phyloP scores from a whole-genome alignment of 1,139 yeast species.

The Protomyces macrosporus region DNA sequence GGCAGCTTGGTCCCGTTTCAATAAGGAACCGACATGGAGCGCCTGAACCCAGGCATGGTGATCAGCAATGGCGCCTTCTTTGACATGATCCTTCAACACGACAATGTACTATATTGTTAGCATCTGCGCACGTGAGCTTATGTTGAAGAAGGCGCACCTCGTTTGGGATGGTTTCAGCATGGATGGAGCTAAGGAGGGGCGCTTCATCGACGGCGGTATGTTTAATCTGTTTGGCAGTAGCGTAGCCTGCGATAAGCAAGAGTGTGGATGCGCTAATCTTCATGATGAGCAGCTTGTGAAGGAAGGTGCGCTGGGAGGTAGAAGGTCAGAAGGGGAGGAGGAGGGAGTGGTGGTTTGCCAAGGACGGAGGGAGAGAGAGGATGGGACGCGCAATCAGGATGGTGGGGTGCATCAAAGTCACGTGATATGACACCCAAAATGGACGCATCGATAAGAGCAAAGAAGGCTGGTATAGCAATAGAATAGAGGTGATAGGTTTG shows the following conservation, averaged over 20 bases:
- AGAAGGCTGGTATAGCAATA: too few relatives aligned
- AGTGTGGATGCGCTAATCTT: neutral
- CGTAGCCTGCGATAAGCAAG: slow-evolving; percentile 17
- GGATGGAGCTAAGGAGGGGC: slow-evolving; percentile 13
- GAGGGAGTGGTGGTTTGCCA: neutral
- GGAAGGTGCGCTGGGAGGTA: neutral
- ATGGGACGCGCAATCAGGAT: neutral
- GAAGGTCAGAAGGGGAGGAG: neutral
- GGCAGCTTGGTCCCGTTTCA: slow-evolving; percentile 40
- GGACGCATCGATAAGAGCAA: too few relatives aligned
- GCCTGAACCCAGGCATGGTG: slow-evolving; percentile 62
- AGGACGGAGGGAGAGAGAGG: neutral
- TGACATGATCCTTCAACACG: slow-evolving; percentile 62
- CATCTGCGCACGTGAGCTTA: neutral
- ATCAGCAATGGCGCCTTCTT: slow-evolving; percentile 49
- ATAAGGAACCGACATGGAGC: slow-evolving; percentile 43
- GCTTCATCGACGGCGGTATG: slow-evolving; percentile 12
- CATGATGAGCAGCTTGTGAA: neutral
- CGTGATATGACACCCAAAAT: too few relatives aligned
- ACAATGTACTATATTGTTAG: slow-evolving; percentile 49
- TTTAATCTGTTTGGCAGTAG: neutral
- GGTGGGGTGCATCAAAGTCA: too few relatives aligned
- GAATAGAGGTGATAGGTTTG: too few relatives aligned
- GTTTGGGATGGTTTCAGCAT: slow-evolving; percentile 18
- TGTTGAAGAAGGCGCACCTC: slow-evolving; percentile 17